These are phyloP conservation scores for Ogataea corticis DNA, from an alignment of 805 yeast species.

Conservation along the genomic window DNA sequence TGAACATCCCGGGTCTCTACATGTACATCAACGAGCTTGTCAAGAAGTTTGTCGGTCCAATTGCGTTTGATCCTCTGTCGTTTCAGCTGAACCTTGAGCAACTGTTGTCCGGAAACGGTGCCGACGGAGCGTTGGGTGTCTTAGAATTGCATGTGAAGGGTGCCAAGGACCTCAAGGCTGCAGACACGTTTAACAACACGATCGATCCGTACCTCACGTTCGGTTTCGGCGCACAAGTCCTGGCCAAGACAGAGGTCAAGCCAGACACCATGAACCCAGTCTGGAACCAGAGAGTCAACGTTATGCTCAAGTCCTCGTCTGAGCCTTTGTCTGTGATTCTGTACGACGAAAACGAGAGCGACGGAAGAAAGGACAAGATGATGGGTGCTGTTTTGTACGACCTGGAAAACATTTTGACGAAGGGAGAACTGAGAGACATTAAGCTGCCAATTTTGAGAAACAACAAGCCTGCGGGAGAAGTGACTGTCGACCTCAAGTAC, in stretches of 20 bases:
- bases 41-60: constrained; percentile 83
- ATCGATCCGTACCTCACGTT: constrained; percentile 87
- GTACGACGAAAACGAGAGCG: constrained; percentile 66
- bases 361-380: constrained; percentile 69
- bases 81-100: constrained; percentile 93
- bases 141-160: constrained; percentile 64
- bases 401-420: constrained; percentile 61
- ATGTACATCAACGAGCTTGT: constrained; percentile 84
- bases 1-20: constrained; percentile 83
- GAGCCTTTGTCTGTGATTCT: constrained; percentile 78
- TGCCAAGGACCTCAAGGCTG: constrained; percentile 70
- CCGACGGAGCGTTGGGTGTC: constrained; percentile 84
- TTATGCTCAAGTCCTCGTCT: constrained; percentile 71
- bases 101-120: constrained; percentile 77
- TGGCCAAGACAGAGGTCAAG: constrained; percentile 70
- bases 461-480: constrained; percentile 78
- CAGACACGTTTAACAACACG: constrained; percentile 71
- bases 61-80: constrained; percentile 85
- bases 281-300: constrained; percentile 78
- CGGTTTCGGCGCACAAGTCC: constrained; percentile 56
- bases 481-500: constrained; percentile 68
- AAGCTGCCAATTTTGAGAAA: constrained; percentile 69
- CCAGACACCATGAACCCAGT: constrained; percentile 68
- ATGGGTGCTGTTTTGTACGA: constrained; percentile 79
- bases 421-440: constrained; percentile 49